Evolutionary conservation across 805 yeast species (phyloP).

Genomic region (Yamadazyma takamatsuzukensis): DNA sequence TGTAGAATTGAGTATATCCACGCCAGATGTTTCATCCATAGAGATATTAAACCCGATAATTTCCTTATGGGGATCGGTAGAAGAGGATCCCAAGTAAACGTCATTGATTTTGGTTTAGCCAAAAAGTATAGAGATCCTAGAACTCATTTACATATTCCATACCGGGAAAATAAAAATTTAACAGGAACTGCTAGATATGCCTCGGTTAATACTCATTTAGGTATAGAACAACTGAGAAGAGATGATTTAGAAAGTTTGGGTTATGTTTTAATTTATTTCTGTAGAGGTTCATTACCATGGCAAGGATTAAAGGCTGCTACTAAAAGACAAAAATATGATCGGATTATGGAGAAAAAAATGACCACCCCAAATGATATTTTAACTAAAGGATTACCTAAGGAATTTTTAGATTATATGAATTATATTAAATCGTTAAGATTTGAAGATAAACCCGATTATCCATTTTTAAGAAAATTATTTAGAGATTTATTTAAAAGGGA

Average conservation of each 20-base stretch:
- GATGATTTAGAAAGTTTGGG: constrained; percentile 96
- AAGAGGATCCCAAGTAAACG: constrained; percentile 92
- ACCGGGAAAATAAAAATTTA: constrained; percentile 91
- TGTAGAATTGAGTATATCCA: constrained; percentile 94
- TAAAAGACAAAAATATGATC: constrained; percentile 93
- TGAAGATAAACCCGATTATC: constrained; percentile 95
- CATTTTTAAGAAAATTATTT: constrained; percentile 80
- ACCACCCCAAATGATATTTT: constrained; percentile 81
- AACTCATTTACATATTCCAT: constrained; percentile 91
- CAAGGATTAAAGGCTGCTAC: constrained; percentile 97
- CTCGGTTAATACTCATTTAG: constrained; percentile 90
- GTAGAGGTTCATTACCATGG: constrained; percentile 97
- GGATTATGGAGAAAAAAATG: constrained; percentile 93
- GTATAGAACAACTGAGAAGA: constrained; percentile 94
- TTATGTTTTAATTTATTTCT: constrained; percentile 88
- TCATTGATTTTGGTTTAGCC: constrained; percentile 91
- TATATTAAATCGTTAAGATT: constrained; percentile 88
- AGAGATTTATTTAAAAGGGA: constrained; percentile 86
- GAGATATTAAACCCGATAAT: constrained; percentile 83
- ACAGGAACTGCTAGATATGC: constrained; percentile 99
- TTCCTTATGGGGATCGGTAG: constrained; percentile 87
- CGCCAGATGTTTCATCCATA: constrained; percentile 85
- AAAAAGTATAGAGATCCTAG: constrained; percentile 93
- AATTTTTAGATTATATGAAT: constrained; percentile 81
- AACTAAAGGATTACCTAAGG: constrained; percentile 89